phyloP scores from a whole-genome alignment of 371 early-diverging fungal species.

The Circinella minor region DNA sequence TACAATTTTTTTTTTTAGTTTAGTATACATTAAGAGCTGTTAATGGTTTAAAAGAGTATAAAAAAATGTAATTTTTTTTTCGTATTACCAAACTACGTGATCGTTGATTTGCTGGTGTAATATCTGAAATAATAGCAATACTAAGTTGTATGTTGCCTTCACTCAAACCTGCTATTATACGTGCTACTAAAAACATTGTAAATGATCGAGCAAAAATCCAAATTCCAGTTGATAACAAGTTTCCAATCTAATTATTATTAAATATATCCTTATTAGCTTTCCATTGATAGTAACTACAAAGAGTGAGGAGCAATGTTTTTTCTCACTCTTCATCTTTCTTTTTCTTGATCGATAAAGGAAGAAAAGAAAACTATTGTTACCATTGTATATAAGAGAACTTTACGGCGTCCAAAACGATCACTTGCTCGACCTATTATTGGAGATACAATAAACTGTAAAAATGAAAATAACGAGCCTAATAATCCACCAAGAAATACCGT shows the following conservation, averaged over 20 bases:
- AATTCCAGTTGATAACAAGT: conserved; percentile 80
- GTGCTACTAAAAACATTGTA: conserved; percentile 80
- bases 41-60: neutral
- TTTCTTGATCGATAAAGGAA: neutral
- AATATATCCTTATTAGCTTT: neutral
- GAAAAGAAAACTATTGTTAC: conserved; percentile 29
- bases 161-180: conserved; percentile 91
- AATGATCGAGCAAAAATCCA: conserved; percentile 92
- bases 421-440: conserved; percentile 86
- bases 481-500: conserved; percentile 94
- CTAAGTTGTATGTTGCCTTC: conserved; percentile 98
- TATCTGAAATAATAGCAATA: conserved; percentile 93
- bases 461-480: conserved; percentile 90
- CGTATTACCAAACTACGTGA: conserved; percentile 54
- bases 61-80: neutral
- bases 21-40: too few species aligned
- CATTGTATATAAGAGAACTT: conserved; percentile 86
- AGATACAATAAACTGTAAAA: conserved; percentile 90
- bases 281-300: too few species aligned
- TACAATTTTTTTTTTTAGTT: too few species aligned
- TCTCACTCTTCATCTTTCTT: too few species aligned
- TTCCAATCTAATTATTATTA: conserved; percentile 70
- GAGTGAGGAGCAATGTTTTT: too few species aligned
- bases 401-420: conserved; percentile 87
- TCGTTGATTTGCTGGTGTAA: conserved; percentile 79